Base-by-base conservation (phyloP, 257 asterid species). In the Leonotis leonurus region DNA sequence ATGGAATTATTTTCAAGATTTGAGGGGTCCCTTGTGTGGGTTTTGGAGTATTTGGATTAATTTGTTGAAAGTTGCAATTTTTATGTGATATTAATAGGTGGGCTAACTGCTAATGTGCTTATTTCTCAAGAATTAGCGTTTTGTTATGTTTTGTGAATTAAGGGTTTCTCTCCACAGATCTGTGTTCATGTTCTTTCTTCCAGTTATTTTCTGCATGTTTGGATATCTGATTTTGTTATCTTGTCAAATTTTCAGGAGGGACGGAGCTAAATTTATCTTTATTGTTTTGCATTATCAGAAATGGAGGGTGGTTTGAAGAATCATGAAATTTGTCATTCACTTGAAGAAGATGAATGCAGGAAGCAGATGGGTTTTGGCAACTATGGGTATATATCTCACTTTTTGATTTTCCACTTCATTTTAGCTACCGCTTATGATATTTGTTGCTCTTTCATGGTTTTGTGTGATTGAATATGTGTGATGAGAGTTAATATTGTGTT, bases 301-400 rank as follows among this genome's bases (percentile, higher is more conserved):
- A 81, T 81, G 84, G 78, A 70, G 6, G 9, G 54, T 60, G 79
- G 58, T 66, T 37, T 51, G 50, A 62, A 57, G 53, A 66, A 52
- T 66, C 48, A 55, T 37, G 48, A 33, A 21, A 26, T 20, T 41
- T 50, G 72, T 63, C 60, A 43, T 32, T 52, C 72, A 33, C 22
- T 43, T 68, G 46, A 13, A 9, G 62, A 51, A 3, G 68, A 58
- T 55, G 59, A 53, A 22, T 69, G 50, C 68, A 36, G 37, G 18
- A 13, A 6, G 30, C 80, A 77, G 62, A 77, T 74, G 74, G 84
- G 59, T 33, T 76, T 65, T 56, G 75, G 60, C 51, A 60, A 70
- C 52, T 73, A 73, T 48, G 91, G 91, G 91, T 81, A 78, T 7
- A 13, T 11, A 25, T 44, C 22, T 66, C 48, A n/a, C n/a, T n/a